Evolutionary conservation across 2,329 filamentous ascomycete genomes (phyloP).

Genomic region (Penicillium sp.): DNA sequence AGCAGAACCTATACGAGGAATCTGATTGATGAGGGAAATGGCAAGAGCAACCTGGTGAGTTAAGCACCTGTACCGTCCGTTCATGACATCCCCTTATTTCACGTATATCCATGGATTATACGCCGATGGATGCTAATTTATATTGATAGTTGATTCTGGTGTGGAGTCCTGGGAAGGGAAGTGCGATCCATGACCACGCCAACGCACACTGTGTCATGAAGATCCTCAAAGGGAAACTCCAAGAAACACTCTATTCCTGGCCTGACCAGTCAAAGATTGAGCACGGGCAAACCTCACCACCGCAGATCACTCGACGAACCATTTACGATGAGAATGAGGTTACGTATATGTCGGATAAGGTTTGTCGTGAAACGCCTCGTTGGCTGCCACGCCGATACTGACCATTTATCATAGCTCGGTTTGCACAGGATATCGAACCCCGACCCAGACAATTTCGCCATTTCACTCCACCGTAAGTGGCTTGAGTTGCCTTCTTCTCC

Average conservation of each 20-base stretch:
- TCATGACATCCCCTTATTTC: background rate
- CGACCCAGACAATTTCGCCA: conserved; percentile 67
- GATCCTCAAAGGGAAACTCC: conserved; percentile 72
- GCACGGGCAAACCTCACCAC: conserved; percentile 51
- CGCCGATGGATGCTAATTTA: background rate
- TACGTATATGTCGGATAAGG: conserved; percentile 82
- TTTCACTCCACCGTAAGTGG: conserved; percentile 71
- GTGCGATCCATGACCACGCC: conserved; percentile 83
- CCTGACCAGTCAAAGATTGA: conserved; percentile 53
- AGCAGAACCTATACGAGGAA: conserved; percentile 78
- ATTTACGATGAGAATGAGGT: conserved; percentile 69
- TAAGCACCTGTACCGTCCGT: background rate
- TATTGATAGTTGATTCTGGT: conserved; percentile 74
- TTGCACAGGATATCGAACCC: conserved; percentile 79
- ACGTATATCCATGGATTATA: background rate
- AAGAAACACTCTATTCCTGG: conserved; percentile 77
- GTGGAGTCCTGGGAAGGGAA: conserved; percentile 80
- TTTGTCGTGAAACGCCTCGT: conserved; percentile 17
- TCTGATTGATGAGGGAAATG: conserved; percentile 85
- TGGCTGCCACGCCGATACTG: background rate
- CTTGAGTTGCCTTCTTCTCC: background rate
- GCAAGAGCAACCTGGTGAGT: conserved; percentile 69
- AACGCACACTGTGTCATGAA: conserved; percentile 93
- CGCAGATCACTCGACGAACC: conserved; percentile 64
- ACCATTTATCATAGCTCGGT: conserved; percentile 57